Base-by-base conservation (phyloP, 1,284 basidiomycete genomes). In the Mycena citricolor region DNA sequence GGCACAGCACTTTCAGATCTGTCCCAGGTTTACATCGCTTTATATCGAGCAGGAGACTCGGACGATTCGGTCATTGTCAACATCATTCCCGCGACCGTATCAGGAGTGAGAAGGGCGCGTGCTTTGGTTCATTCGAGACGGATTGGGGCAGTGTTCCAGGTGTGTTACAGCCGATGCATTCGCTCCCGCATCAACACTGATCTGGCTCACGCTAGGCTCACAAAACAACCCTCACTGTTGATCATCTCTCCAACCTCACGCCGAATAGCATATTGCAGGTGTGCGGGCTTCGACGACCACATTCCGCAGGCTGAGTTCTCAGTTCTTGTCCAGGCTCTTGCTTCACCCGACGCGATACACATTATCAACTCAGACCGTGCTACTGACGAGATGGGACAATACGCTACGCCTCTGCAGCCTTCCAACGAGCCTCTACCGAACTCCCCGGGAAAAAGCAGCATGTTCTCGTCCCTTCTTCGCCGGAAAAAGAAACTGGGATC, bases 121-220 rank as follows among this genome's bases (percentile, higher is more conserved):
- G 66, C 65, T 5, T 59, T 72, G 24, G 71, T 74, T 10, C 68
- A 73, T 51, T 70, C 73, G 8, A 65, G 72, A 37, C 65, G 70
- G 10, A 54, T 74, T 37, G 69, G 69, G 14, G 60, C 62, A 23
- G 57, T 70, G 34, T 69, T 74, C 53, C 69, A 69, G 60, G 73
- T 73, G 43, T 44, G 64, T 55, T n/a, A n/a, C n/a, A n/a, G n/a
- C n/a, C n/a, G 39, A 47, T 52, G 34, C 53, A 39, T 36, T 29
- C 7, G 48, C 49, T 56, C 53, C 36, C 32, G 23, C 22, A 17
- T 32, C 22, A 30, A 32, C 24, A 34, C 28, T 44, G 21, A 16
- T 37, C 32, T n/a, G 12, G 35, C 35, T 32, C 10, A 37, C 25
- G 30, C 39, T 52, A 74, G 71, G 66, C 63, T 51, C 67, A 72